These are phyloP conservation scores for Yarrowia phangngaensis DNA, from an alignment of 805 yeast genomes.

Conservation along the genomic window DNA sequence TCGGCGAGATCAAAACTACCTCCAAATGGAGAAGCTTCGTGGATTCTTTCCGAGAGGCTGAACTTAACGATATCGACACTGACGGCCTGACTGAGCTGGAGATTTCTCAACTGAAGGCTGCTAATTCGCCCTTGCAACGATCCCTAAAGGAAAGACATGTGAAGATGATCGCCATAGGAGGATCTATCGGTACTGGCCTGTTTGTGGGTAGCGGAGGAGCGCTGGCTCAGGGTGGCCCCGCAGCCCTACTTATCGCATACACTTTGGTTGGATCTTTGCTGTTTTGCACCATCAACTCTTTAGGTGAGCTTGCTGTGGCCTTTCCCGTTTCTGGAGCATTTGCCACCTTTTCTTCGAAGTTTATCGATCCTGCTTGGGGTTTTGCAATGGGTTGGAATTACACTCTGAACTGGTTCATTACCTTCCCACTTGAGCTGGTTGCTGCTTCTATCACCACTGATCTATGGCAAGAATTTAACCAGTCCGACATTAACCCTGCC, in stretches of 20 bases:
- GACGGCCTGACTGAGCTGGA: constrained; percentile 42
- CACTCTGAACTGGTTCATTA: constrained; percentile 59
- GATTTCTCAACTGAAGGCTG: constrained; percentile 45
- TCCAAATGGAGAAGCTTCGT: constrained; percentile 38
- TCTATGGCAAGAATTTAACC: constrained; percentile 57
- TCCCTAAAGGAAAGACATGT: constrained; percentile 54
- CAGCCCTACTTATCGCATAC: constrained; percentile 54
- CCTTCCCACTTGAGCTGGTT: constrained; percentile 62
- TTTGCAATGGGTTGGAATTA: constrained; percentile 73
- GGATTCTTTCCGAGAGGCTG: constrained; percentile 42
- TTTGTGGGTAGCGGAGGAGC: constrained; percentile 66
- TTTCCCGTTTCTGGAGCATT: constrained; percentile 62
- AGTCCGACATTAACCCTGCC: constrained; percentile 58
- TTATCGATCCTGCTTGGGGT: constrained; percentile 64
- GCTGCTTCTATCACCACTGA: constrained; percentile 57
- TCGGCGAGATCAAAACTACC: constrained; percentile 23
- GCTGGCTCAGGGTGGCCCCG: constrained; percentile 57
- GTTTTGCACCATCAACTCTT: constrained; percentile 57
- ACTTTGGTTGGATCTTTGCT: constrained; percentile 60
- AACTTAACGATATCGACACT: constrained; percentile 41
- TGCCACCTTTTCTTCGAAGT: constrained; percentile 56
- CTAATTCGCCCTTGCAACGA: constrained; percentile 48
- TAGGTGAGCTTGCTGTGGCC: constrained; percentile 68
- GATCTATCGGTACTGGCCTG: constrained; percentile 72
- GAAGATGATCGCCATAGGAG: constrained; percentile 71